These are phyloP conservation scores for Hypoxylon sp. DNA, from an alignment of 2,329 filamentous ascomycete genomes.

Conservation along the genomic window DNA sequence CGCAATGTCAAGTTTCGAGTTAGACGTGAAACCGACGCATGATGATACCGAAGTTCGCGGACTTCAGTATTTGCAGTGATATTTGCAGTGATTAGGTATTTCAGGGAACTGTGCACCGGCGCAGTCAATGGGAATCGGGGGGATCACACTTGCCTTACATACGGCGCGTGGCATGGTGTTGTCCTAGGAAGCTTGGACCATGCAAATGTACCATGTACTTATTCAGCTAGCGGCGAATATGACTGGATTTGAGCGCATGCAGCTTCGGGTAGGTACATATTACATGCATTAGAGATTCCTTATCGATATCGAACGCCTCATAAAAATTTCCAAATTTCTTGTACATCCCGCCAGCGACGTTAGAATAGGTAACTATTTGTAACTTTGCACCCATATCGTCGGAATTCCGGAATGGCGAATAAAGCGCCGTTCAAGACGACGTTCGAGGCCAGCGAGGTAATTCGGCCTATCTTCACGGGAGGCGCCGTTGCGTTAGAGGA, in stretches of 20 bases:
- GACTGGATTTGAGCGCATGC: background rate
- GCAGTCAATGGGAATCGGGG: no score
- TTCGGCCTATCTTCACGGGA: slow-evolving; percentile 94
- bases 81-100: no score
- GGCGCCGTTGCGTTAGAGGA: slow-evolving; percentile 87
- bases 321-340: slow-evolving; percentile 49
- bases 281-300: slow-evolving; percentile 33
- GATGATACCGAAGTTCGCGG: background rate
- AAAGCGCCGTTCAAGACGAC: slow-evolving; percentile 82
- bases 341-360: slow-evolving; percentile 38
- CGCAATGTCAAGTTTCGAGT: background rate
- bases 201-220: background rate
- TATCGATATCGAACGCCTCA: slow-evolving; percentile 44
- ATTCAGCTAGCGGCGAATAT: background rate
- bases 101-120: background rate
- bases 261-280: slow-evolving; percentile 22
- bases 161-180: background rate
- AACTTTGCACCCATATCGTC: slow-evolving; percentile 13
- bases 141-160: background rate
- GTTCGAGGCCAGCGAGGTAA: slow-evolving; percentile 84
- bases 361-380: slow-evolving; percentile 11
- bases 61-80: no score
- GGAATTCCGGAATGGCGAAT: slow-evolving; percentile 64
- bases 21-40: background rate
- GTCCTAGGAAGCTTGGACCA: slow-evolving; percentile 1